Base-by-base conservation (phyloP, 176 grass and related monocot genomes). In the Carex littledalei region DNA sequence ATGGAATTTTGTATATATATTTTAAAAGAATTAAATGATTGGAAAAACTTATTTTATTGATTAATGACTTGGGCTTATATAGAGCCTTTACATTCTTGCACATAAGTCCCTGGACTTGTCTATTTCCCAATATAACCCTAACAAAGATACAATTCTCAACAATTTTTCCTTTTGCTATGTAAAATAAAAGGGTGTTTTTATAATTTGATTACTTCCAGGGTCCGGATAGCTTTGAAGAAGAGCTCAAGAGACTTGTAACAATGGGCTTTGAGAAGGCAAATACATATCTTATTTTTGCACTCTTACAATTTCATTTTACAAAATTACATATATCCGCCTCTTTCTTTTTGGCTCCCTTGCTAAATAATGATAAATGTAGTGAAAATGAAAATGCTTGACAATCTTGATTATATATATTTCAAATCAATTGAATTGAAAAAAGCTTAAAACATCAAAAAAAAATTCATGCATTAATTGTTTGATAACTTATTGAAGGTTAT, bases 201-300 rank as follows among this genome's bases (percentile, higher is more conserved):
- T 87, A 52, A 8, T 72, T 67, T 83, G 58, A 81, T 81, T 81
- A 24, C 86, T 43, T 89, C 50, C 86, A 99, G 96, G 86, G 32
- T 90, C 6, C 79, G 21, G 96, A 95, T 92, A 90, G 62, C 86
- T 98, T 98, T 88, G 96, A 98, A 70, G 93, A 98, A 90, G 96
- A 98, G 69, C 93, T 95, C 53, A 90, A 92, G 83, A 98, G 93
- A 67, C 83, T 98, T 24, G 87, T 95, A 85, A 87, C 65, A 61
- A 95, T 98, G 96, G 96, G 93, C 10, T 98, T 98, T 88, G 93
- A 98, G 83, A 98, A 93, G 96, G 96, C 94, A 89, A 66, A 85
- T 29, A 2, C 72, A 53, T 76, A 76, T 5, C 21, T 76, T 29
- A 26, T 87, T 65, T 82, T 65, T 82, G 55, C 34, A 67, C 43